Percentiles rank a stretch among this genome's conserved stretches.
Evolutionary conservation across 495 filamentous ascomycete genomes (phyloP).

Genomic region (Staphylotrichum tortipilum): DNA sequence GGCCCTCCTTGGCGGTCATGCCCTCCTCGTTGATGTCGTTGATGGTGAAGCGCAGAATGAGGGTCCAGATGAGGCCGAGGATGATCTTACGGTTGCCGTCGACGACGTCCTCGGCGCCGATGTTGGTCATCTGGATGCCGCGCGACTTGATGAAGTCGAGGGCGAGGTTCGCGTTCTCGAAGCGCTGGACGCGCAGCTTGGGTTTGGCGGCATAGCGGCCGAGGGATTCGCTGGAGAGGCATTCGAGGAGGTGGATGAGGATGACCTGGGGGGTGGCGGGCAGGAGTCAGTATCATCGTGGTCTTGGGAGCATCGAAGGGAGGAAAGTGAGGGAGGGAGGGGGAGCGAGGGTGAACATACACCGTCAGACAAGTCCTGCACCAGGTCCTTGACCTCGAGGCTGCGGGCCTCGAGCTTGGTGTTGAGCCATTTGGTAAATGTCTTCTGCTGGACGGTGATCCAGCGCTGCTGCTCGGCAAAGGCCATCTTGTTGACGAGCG

Average conservation of each 20-base stretch:
- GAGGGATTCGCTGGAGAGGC: slow-evolving; percentile 84
- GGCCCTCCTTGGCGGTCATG: slow-evolving; percentile 92
- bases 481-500: slow-evolving; percentile 38
- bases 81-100: slow-evolving; percentile 98
- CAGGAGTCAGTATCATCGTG: neutral
- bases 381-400: slow-evolving; percentile 71
- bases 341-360: no score
- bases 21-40: slow-evolving; percentile 98
- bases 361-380: slow-evolving; percentile 84
- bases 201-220: slow-evolving; percentile 93
- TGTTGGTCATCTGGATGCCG: slow-evolving; percentile 95
- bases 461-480: slow-evolving; percentile 69
- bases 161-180: slow-evolving; percentile 96
- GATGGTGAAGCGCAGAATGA: slow-evolving; percentile 96
- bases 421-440: slow-evolving; percentile 99
- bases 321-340: no score
- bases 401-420: slow-evolving; percentile 75
- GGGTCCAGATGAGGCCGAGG: slow-evolving; percentile 90
- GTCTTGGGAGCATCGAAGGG: no score
- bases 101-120: slow-evolving; percentile 95
- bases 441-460: slow-evolving; percentile 97
- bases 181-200: slow-evolving; percentile 90
- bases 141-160: slow-evolving; percentile 86
- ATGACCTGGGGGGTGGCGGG: slow-evolving; percentile 59
- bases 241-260: slow-evolving; percentile 93